These are phyloP conservation scores for Sclerotinia trifoliorum DNA, from an alignment of 2,329 filamentous ascomycete genomes.

Conservation along the genomic window DNA sequence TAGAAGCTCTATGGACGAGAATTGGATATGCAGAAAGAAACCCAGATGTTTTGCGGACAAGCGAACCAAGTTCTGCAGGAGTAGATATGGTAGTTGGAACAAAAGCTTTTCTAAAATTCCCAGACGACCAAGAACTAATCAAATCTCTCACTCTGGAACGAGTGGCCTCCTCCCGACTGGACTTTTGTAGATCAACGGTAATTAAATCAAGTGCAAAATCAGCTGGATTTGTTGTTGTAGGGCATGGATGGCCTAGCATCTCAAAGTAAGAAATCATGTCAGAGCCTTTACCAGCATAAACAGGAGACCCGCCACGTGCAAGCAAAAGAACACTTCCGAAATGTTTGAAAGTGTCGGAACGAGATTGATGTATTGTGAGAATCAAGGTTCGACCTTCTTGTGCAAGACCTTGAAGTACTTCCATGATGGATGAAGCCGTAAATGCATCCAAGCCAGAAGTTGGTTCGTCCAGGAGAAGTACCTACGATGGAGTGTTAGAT, in stretches of 20 bases:
- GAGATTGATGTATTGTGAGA: conserved; percentile 75
- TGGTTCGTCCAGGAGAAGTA: conserved; percentile 73
- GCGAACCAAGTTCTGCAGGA: conserved; percentile 68
- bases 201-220: conserved; percentile 77
- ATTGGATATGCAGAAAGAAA: conserved; percentile 64
- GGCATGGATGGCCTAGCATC: conserved; percentile 60
- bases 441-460: conserved; percentile 76
- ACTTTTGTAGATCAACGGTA: conserved; percentile 70
- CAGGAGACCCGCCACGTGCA: conserved; percentile 65
- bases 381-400: conserved; percentile 72
- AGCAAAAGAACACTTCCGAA: conserved; percentile 72
- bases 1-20: conserved; percentile 62
- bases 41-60: conserved; percentile 61
- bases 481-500: conserved; percentile 29
- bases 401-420: conserved; percentile 68
- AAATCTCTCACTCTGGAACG: conserved; percentile 60
- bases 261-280: conserved; percentile 67
- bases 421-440: conserved; percentile 73
- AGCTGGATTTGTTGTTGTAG: conserved; percentile 69
- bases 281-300: conserved; percentile 62
- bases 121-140: conserved; percentile 56
- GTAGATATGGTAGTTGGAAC: conserved; percentile 47
- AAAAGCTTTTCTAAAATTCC: conserved; percentile 29
- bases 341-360: conserved; percentile 68
- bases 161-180: conserved; percentile 59